Evolutionary conservation across 2,329 filamentous ascomycete species (phyloP).

Genomic region (Phaeosphaeriaceae sp.): DNA sequence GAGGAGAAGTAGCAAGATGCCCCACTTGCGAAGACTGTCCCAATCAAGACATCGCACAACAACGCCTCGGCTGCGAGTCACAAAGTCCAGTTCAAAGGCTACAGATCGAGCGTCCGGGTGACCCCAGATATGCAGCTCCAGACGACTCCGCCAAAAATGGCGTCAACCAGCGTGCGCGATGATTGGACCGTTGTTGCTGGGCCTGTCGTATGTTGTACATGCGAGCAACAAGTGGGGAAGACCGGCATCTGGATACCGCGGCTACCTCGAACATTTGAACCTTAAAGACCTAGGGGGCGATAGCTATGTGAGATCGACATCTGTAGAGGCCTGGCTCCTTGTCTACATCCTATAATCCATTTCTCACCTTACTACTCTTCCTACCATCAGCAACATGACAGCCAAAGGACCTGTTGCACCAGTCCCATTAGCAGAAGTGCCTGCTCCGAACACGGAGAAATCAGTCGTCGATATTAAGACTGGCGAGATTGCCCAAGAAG

Average conservation of each 20-base stretch:
- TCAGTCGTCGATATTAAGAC: conserved; percentile 22
- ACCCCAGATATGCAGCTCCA: not conserved
- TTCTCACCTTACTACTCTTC: not conserved
- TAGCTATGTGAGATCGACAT: not conserved
- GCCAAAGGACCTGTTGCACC: conserved; percentile 18
- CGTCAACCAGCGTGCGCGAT: not conserved
- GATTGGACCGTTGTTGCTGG: not conserved
- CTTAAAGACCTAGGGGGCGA: not conserved
- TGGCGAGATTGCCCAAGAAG: conserved; percentile 18
- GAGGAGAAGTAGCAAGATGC: not conserved
- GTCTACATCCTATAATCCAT: not conserved
- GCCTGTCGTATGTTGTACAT: not conserved
- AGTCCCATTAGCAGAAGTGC: conserved; percentile 24
- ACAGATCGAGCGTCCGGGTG: not conserved
- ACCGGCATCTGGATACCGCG: conserved; percentile 1
- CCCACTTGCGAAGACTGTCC: not conserved
- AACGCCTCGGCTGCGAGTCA: conserved; percentile 12
- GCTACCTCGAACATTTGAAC: not conserved
- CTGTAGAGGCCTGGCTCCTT: not conserved
- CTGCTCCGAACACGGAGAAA: conserved; percentile 23
- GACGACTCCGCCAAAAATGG: not conserved
- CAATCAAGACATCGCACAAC: not conserved
- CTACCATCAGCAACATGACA: conserved; percentile 12
- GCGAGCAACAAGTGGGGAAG: conserved; percentile 4
- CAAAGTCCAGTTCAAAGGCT: not conserved